Evolutionary conservation across 2,329 filamentous ascomycete genomes (phyloP).

Genomic region (Ophiostoma pallidulum): DNA sequence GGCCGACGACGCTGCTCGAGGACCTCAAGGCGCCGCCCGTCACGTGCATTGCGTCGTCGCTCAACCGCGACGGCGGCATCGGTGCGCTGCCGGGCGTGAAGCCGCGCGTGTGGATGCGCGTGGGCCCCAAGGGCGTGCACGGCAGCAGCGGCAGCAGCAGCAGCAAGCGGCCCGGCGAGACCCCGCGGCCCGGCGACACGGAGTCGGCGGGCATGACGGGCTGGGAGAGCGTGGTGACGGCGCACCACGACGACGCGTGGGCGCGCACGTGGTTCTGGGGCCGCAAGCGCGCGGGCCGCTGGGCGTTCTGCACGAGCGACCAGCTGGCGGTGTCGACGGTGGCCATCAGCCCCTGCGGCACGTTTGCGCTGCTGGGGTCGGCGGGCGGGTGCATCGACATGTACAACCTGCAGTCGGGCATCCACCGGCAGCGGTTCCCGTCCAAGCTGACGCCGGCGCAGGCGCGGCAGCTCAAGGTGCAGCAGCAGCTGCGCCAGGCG

Average conservation of each 20-base stretch:
- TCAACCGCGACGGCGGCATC: conserved; percentile 92
- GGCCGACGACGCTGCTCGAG: conserved; percentile 56
- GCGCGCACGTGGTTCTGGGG: conserved; percentile 99
- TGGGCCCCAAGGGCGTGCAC: conserved; percentile 4
- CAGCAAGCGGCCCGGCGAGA: conserved; percentile 33
- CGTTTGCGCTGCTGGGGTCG: conserved; percentile 85
- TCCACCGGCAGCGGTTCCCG: conserved; percentile 81
- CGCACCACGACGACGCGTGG: conserved; percentile 73
- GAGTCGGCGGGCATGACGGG: conserved; percentile 71
- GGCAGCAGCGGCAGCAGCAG: conserved; percentile 28
- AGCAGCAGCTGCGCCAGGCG: conserved; percentile 51
- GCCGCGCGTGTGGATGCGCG: conserved; percentile 75
- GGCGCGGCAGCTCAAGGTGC: conserved; percentile 63
- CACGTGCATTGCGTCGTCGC: conserved; percentile 78
- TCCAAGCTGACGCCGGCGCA: conserved; percentile 67
- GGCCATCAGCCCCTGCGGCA: conserved; percentile 82
- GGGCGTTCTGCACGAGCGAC: conserved; percentile 84
- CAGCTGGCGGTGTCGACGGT: conserved; percentile 76
- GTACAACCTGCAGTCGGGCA: conserved; percentile 93
- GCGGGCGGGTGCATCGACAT: conserved; percentile 77
- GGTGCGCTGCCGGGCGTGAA: conserved; percentile 72
- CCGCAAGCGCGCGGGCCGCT: conserved; percentile 81
- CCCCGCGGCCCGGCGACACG: conserved; percentile 50
- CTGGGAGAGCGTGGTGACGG: conserved; percentile 95
- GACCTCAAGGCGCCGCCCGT: conserved; percentile 85